Conservation (phyloP, 78 protist species). For the Polysphondylium violaceum region DNA sequence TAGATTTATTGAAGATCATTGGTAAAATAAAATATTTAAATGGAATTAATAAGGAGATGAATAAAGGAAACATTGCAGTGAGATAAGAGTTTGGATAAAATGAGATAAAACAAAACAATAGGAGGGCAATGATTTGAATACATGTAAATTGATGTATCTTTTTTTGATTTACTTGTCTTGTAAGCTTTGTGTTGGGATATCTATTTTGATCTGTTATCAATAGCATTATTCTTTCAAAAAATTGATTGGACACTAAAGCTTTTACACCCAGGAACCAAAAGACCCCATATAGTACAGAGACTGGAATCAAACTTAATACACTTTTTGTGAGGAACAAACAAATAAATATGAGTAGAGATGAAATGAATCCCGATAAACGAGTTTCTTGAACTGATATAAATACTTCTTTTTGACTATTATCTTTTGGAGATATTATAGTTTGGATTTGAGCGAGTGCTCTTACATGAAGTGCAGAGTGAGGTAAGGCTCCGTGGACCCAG, state of each 20-base stretch:
- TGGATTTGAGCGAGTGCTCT: slow-evolving; percentile 21
- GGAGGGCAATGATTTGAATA: slow-evolving; percentile 10
- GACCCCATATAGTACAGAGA: slow-evolving; percentile 31
- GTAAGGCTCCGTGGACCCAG: slow-evolving; percentile 40
- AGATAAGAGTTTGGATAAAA: slow-evolving; percentile 44
- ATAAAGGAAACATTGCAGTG: slow-evolving; percentile 12
- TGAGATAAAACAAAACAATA: slow-evolving; percentile 23
- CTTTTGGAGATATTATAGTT: neutral
- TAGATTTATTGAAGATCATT: neutral
- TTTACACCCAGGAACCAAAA: slow-evolving; percentile 26
- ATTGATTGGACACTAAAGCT: slow-evolving; percentile 18
- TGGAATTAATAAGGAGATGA: slow-evolving; percentile 26
- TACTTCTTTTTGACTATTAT: neutral
- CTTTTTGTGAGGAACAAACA: slow-evolving; percentile 5
- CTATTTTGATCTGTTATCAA: slow-evolving; percentile 3
- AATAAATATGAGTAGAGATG: slow-evolving; percentile 7
- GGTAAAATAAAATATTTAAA: slow-evolving; percentile 27
- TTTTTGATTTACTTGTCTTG: neutral
- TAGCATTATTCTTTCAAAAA: slow-evolving; percentile 21
- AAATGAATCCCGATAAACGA: slow-evolving; percentile 8
- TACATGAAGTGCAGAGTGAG: slow-evolving; percentile 20
- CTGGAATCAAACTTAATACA: slow-evolving; percentile 6
- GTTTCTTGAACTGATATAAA: slow-evolving; percentile 36
- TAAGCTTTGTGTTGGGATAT: neutral
- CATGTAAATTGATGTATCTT: slow-evolving; percentile 7